Conservation (phyloP, 108 stramenopile genomes). For the Pseudonitzschia multiseries region DNA sequence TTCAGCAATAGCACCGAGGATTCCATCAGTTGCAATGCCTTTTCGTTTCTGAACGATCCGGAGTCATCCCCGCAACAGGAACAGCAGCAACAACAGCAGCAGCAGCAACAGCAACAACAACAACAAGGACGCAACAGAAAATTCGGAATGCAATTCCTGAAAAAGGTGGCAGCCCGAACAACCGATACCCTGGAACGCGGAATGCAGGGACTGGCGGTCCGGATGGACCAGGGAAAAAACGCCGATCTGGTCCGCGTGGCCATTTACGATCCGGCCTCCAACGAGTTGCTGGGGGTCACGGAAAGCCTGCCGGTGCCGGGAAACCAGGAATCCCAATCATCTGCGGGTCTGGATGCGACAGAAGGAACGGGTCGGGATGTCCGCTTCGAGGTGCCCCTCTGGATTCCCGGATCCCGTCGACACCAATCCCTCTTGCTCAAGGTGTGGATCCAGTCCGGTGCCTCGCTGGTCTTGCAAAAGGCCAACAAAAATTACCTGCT, state of each 20-base stretch:
- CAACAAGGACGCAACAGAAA: not conserved
- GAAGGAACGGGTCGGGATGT: conserved; percentile 25
- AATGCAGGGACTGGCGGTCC: conserved; percentile 67
- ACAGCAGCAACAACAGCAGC: too few relatives aligned
- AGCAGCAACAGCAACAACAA: conserved; percentile 15
- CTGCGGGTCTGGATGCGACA: not conserved
- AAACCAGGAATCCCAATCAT: not conserved
- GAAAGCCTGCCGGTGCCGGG: conserved; percentile 35
- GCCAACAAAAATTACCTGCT: conserved; percentile 39
- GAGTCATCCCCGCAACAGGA: too few relatives aligned
- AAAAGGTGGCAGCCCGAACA: conserved; percentile 61
- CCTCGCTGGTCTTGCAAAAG: conserved; percentile 31
- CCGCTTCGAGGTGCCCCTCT: conserved; percentile 64
- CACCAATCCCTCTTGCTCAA: conserved; percentile 29
- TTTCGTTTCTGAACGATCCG: conserved; percentile 39
- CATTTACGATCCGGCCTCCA: conserved; percentile 46
- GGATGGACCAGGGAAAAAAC: conserved; percentile 71
- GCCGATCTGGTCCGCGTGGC: conserved; percentile 62
- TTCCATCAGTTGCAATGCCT: conserved; percentile 31
- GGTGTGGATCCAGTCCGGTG: conserved; percentile 54
- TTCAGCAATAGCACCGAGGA: conserved; percentile 13
- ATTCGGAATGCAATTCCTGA: conserved; percentile 45
- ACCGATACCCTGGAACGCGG: conserved; percentile 55
- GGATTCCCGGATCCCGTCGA: conserved; percentile 42
- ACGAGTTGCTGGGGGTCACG: conserved; percentile 35